Evolutionary conservation across 2,329 filamentous ascomycete genomes (phyloP), one percentile per base, ranked within the genome.

Genomic region (Fusarium concolor): DNA sequence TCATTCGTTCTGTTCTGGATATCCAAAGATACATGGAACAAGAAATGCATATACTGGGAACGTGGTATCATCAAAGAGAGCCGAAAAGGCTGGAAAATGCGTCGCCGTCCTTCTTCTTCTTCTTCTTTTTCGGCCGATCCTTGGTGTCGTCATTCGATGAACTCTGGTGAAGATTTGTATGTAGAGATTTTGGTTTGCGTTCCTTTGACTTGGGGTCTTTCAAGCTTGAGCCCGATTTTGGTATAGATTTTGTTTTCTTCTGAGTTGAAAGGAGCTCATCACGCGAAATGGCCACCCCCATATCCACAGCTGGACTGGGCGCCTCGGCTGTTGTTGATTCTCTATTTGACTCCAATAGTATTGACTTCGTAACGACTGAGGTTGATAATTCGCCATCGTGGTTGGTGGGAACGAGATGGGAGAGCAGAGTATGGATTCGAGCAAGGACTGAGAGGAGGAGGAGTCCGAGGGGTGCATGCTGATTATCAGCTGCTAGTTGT

Each of bases 71-170:
- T 65, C 28, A 74, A 11, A 92, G 77, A 11, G 85, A 85, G 52
- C 84, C 85, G 74, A 96, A 96, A 24, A 96, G 78, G 73, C 89
- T 89, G 65, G 94, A 91, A 56, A 95, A 91, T 50, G 47, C 33
- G 75, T 94, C 88, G 8, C 82, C 81, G 37, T 82, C 85, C 67
- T 82, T 86, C 56, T 84, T 85, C 72, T 84, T 85, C 72, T 84
- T 85, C 72, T 86, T 88, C 77, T 86, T 89, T 74, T 83, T 87
- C 62, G 79, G 82, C 57, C 82, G 80, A 58, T 74, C 74, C 71
- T 82, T 62, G 10, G 31, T n/a, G 33, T 46, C 28, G 9, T 84
- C 68, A 77, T 80, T 65, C 79, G 76, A 57, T 74, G 75, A 42
- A 69, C 73, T 65, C 62, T 77, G 46, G 44, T 46, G 39, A 39